Evolutionary conservation across 164 flowering plant genomes (phyloP).

Genomic region (Santalum album): DNA sequence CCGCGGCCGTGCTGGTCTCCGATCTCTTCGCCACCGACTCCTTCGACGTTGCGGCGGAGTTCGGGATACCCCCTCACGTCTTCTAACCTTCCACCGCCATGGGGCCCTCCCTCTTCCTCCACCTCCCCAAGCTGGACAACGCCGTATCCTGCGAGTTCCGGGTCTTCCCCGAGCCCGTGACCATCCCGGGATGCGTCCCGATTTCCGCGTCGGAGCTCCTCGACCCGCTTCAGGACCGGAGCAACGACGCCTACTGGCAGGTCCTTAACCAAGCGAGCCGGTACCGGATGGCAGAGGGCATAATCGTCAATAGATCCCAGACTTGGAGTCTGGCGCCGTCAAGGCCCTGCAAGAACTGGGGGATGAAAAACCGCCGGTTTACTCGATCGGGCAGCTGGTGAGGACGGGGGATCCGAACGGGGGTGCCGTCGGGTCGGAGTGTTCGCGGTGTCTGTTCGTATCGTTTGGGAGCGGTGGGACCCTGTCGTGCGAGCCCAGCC

Average conservation of each 20-base stretch:
- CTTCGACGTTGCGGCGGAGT: slow-evolving; percentile 28
- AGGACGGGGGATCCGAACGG: slow-evolving; percentile 11
- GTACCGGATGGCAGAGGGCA: slow-evolving; percentile 37
- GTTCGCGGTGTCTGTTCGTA: slow-evolving; percentile 37
- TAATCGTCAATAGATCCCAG: slow-evolving; percentile 38
- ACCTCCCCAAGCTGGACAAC: slow-evolving; percentile 25
- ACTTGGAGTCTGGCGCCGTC: slow-evolving; percentile 36
- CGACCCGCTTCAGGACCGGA: slow-evolving; percentile 23
- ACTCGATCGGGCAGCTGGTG: slow-evolving; percentile 54
- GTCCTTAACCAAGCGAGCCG: slow-evolving; percentile 16
- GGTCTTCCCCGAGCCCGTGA: slow-evolving; percentile 20
- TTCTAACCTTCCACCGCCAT: slow-evolving; percentile 31
- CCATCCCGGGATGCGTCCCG: slow-evolving; percentile 29
- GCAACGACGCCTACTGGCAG: slow-evolving; percentile 18
- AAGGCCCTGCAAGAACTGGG: slow-evolving; percentile 16
- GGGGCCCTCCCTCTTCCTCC: slow-evolving; percentile 17
- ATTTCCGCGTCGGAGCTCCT: slow-evolving; percentile 19
- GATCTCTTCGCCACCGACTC: slow-evolving; percentile 33
- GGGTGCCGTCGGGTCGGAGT: slow-evolving; percentile 10
- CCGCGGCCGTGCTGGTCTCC: slow-evolving; percentile 21
- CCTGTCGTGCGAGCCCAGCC: slow-evolving; percentile 30
- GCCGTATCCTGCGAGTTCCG: slow-evolving; percentile 16
- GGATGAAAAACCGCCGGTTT: slow-evolving; percentile 33
- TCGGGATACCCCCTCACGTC: slow-evolving; percentile 21
- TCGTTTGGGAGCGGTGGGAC: slow-evolving; percentile 81